Evolutionary conservation across 306 rosid genomes (phyloP).

Genomic region (Glycine soja): DNA sequence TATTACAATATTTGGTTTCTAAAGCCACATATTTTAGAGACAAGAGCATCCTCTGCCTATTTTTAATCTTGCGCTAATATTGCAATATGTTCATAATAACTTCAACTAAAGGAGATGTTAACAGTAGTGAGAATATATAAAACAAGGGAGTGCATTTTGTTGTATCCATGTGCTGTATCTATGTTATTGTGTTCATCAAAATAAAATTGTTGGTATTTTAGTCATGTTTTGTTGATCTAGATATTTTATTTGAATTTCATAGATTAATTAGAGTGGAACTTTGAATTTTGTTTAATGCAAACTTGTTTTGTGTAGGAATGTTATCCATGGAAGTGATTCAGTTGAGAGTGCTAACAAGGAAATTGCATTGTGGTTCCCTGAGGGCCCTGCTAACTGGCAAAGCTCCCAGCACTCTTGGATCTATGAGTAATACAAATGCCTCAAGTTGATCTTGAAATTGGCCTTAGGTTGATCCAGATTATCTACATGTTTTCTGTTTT

Average conservation of each 20-base stretch:
- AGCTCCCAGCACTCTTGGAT: conserved; percentile 83
- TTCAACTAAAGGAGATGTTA: neutral
- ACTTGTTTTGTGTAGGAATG: conserved; percentile 63
- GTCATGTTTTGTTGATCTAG: neutral
- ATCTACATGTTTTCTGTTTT: conserved; percentile 5
- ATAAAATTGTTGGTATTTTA: neutral
- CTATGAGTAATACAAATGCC: conserved; percentile 59
- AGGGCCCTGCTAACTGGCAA: conserved; percentile 78
- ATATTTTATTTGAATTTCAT: neutral
- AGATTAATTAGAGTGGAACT: neutral
- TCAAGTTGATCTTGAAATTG: neutral
- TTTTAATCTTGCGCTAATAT: too few species aligned
- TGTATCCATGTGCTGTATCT: neutral
- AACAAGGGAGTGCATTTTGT: neutral
- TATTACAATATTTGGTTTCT: neutral
- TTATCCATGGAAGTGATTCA: conserved; percentile 95
- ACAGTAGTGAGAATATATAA: neutral
- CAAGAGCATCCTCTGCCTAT: too few species aligned
- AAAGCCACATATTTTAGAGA: neutral
- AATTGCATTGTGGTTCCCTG: conserved; percentile 93
- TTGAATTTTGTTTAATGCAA: neutral
- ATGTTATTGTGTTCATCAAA: neutral
- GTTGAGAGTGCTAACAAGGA: conserved; percentile 86
- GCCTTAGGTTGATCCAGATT: neutral
- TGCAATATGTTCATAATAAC: neutral